A percentile compares a stretch with the other conserved stretches of the same genome.
Evolutionary conservation across 257 asterid species (phyloP).

Genomic region (Petrea volubilis): DNA sequence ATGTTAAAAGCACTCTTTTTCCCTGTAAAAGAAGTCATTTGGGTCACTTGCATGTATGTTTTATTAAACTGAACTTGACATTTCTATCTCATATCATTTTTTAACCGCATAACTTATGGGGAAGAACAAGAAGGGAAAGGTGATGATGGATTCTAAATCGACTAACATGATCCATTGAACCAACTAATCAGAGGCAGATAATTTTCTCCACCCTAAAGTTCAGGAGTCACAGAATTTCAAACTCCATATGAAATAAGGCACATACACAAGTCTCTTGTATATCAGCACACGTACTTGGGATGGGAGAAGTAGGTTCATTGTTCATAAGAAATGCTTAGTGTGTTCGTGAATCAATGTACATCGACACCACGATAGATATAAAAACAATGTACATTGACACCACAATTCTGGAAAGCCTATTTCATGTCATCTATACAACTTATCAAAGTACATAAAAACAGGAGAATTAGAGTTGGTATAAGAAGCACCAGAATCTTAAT

Average conservation of each 20-base stretch:
- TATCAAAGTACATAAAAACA: not conserved
- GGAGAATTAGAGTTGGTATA: not conserved
- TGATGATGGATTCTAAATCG: not conserved
- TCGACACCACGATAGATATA: not conserved
- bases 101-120: not conserved
- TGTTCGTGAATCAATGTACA: not conserved
- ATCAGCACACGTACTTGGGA: not conserved
- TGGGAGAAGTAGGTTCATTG: not conserved
- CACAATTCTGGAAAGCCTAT: conserved; percentile 6
- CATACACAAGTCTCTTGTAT: too few species aligned
- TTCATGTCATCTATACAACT: conserved; percentile 3
- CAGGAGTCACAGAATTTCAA: not conserved
- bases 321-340: not conserved
- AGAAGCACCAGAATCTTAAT: not conserved
- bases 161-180: not conserved
- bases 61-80: not conserved
- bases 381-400: too few species aligned
- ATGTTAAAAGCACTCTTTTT: not conserved
- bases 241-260: not conserved
- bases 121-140: not conserved
- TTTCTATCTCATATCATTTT: not conserved
- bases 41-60: not conserved
- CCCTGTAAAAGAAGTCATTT: not conserved
- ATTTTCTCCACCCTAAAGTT: not conserved
- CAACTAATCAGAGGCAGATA: not conserved